Conservation (phyloP, 108 stramenopile genomes). For the Aurantiochytrium sp. region DNA sequence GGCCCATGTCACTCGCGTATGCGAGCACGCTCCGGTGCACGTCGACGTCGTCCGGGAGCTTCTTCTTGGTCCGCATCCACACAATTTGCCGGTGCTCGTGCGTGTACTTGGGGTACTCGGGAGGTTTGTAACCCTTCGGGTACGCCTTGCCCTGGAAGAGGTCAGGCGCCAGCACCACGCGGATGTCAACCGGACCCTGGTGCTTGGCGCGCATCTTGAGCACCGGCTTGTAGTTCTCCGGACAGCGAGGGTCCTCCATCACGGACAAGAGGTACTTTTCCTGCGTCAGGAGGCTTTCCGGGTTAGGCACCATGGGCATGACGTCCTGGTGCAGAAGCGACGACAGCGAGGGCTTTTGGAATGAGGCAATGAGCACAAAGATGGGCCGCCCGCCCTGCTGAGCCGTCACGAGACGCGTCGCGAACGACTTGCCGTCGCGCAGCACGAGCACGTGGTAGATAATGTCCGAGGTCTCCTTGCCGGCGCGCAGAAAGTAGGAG, state of each 20-base stretch:
- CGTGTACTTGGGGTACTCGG: conserved; percentile 16
- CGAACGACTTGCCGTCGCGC: conserved; percentile 10
- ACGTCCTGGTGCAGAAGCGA: background rate
- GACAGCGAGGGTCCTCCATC: conserved; percentile 3
- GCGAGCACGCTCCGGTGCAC: conserved; percentile 37
- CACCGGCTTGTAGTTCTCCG: background rate
- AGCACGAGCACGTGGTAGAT: conserved; percentile 12
- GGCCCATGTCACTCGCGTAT: conserved; percentile 16
- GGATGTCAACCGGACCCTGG: background rate
- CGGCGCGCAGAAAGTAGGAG: conserved; percentile 30
- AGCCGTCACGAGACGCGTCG: conserved; percentile 31
- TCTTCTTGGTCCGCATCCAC: conserved; percentile 32
- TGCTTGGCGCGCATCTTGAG: background rate
- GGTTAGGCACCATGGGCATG: conserved; percentile 35
- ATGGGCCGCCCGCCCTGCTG: conserved; percentile 33
- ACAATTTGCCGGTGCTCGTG: conserved; percentile 20
- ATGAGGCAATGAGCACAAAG: background rate
- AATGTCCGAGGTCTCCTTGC: conserved; percentile 15
- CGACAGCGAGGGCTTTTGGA: conserved; percentile 1
- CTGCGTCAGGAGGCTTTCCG: conserved; percentile 5
- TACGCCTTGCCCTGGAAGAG: background rate
- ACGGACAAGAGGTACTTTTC: background rate
- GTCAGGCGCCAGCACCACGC: background rate
- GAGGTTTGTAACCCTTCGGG: background rate
- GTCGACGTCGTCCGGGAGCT: background rate